Percentiles rank a stretch among this genome's conserved stretches.
phyloP scores from a whole-genome alignment of 495 filamentous ascomycete genomes.

The Aspergillus cavernicola region DNA sequence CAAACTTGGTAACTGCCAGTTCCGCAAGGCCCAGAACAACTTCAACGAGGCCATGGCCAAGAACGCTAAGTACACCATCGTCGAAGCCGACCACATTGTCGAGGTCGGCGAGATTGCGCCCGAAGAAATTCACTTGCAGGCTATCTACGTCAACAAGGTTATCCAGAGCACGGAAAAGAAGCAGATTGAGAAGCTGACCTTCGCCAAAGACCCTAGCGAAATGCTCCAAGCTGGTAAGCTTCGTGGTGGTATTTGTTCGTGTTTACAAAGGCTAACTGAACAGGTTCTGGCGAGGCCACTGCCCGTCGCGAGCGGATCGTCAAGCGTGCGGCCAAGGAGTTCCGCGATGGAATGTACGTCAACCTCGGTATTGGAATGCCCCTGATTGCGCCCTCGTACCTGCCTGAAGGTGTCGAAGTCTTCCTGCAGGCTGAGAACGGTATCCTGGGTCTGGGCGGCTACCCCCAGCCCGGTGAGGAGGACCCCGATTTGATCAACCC shows the following conservation, averaged over 20 bases:
- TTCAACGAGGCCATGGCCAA: constrained; percentile 90
- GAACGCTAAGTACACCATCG: constrained; percentile 81
- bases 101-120: constrained; percentile 74
- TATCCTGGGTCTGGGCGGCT: constrained; percentile 81
- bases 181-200: constrained; percentile 79
- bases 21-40: constrained; percentile 79
- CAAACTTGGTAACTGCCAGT: constrained; percentile 84
- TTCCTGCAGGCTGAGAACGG: constrained; percentile 88
- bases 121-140: constrained; percentile 74
- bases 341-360: constrained; percentile 91
- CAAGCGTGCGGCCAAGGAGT: constrained; percentile 80
- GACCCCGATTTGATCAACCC: constrained; percentile 91
- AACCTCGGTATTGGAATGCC: constrained; percentile 94
- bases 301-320: constrained; percentile 80
- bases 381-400: constrained; percentile 78
- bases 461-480: constrained; percentile 72
- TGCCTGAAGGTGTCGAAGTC: constrained; percentile 73
- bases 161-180: constrained; percentile 70
- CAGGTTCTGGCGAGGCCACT: constrained; percentile 66
- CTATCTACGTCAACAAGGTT: constrained; percentile 84
- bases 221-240: constrained; percentile 45
- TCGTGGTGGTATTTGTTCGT: too few species aligned
- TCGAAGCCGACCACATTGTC: constrained; percentile 87
- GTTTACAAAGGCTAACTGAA: constrained; percentile 37
- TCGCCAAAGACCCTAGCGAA: constrained; percentile 58